phyloP scores from a whole-genome alignment of 805 yeast species.

The Barnettozyma pratensis region DNA sequence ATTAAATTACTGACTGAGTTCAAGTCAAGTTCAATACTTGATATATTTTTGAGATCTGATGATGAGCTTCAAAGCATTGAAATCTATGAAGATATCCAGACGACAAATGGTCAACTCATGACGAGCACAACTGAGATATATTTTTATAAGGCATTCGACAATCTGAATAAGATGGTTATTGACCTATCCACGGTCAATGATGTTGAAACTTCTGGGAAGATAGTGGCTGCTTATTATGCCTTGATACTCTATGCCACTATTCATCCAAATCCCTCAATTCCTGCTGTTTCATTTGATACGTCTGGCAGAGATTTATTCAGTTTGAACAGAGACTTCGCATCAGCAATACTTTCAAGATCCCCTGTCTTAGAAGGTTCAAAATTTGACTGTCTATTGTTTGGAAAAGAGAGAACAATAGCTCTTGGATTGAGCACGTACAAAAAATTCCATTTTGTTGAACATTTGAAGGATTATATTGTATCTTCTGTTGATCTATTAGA shows the following conservation, averaged over 20 bases:
- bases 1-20: constrained; percentile 17
- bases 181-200: not conserved
- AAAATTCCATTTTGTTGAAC: not conserved
- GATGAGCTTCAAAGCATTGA: constrained; percentile 7
- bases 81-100: constrained; percentile 8
- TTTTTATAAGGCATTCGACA: constrained; percentile 8
- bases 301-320: not conserved
- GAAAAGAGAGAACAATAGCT: constrained; percentile 2
- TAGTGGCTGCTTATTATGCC: constrained; percentile 13
- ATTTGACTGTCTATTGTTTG: constrained; percentile 9
- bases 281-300: constrained; percentile 1
- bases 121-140: constrained; percentile 12
- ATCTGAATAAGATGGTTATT: not conserved
- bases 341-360: constrained; percentile 1
- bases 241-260: constrained; percentile 15
- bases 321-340: not conserved
- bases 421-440: too few relatives aligned
- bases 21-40: constrained; percentile 11
- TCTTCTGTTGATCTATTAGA: not conserved
- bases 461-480: not conserved
- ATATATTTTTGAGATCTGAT: constrained; percentile 8
- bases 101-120: constrained; percentile 6
- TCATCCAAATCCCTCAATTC: constrained; percentile 13
- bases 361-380: constrained; percentile 7
- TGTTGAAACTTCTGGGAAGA: constrained; percentile 8